Base-by-base conservation (phyloP, 2,329 filamentous ascomycete genomes). In the Colletotrichum higginsianum region DNA sequence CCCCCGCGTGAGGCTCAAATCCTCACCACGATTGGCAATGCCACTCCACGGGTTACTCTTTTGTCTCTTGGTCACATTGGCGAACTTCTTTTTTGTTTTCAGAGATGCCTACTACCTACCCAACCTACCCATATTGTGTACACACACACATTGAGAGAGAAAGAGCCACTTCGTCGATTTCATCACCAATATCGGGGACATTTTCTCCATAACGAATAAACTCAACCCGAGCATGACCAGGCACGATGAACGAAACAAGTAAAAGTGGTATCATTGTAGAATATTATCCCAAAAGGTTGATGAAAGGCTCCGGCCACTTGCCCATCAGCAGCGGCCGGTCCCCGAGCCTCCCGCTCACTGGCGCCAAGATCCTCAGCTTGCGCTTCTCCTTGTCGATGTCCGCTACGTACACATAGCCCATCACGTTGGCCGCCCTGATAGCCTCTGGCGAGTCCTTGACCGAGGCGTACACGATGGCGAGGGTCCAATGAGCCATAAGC, bases 351-450 rank as follows among this genome's bases (percentile, higher is more conserved):
- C 95, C 95, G 63, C 93, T 93, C 73, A 98, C 91, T 1, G 96
- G 96, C 21, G 94, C 92, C 70, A 99, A 84, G 23, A 98, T 86
- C 78, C 94, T 93, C 42, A 98, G 86, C 80, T 93, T 93, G 75
- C 91, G 91, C 80, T 93, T 93, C 76, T 93, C 92, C 78, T 94
- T 93, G 78, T 99, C 95, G 4, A 98, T 94, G 73, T 98, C 94
- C 0, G 94, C 92, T 18, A 98, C 93, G 78, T 98, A 98, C 40
- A 98, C 88, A 78, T 97, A 99, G 0, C 96, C 96, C 88, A 97
- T 93, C 40, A 98, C 91, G 67, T 92, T 93, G 9, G 95, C 91
- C 76, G 95, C 92, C 15, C 94, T 89, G 55, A 98, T 91, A 1
- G 90, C 88, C 58, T 94, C 91, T 8, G 92, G 88, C 0, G 88